Evolutionary conservation across 1,284 basidiomycete genomes (phyloP), one percentile per base, ranked within the genome.

Genomic region (Coniferiporia weirii): DNA sequence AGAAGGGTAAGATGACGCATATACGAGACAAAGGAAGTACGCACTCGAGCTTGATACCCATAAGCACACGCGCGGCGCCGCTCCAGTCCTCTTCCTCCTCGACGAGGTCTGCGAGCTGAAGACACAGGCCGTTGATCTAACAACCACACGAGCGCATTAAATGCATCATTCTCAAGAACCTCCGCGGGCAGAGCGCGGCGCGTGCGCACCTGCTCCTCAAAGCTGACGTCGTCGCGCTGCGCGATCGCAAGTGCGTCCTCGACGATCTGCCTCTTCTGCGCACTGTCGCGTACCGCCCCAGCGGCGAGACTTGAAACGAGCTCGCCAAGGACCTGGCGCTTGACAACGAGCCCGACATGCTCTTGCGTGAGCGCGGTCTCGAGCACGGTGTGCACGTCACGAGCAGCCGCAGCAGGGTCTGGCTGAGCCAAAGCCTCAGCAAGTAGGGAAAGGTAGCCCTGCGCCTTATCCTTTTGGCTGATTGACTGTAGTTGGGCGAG

Each of bases 41-140:
- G 3, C 50, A 59, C 57, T 59, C 57, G 15, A 59, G 45, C 35
- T 59, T 54, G 52, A 98, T 93, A 43, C 87, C 87, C 80, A 93
- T 95, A 36, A 99, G 80, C 9, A 95, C 89, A 47, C 85, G 84
- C 1, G 97, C 97, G 13, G 97, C 94, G 52, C 87, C 91, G 61
- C 84, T 85, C 91, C 94, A 99, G 69, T 94, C 93, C 70, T 98
- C 94, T 59, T 95, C 91, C 2, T 78, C 71, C 71, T 97, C 93
- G n/a, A 96, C 78, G 19, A 97, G 75, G 70, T 93, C 85, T 1
- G 95, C 92, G 35, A 97, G 84, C 67, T 95, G 87, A 66, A 93
- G 90, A 53, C 94, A 80, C 60, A 98, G 73, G 4, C 82, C 79
- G 60, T 93, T 93, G 6, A 91, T 86, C 93, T 97, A 70, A 27